Base-by-base conservation (phyloP, 768 basidiomycete species). In the Termitomyces sp. region DNA sequence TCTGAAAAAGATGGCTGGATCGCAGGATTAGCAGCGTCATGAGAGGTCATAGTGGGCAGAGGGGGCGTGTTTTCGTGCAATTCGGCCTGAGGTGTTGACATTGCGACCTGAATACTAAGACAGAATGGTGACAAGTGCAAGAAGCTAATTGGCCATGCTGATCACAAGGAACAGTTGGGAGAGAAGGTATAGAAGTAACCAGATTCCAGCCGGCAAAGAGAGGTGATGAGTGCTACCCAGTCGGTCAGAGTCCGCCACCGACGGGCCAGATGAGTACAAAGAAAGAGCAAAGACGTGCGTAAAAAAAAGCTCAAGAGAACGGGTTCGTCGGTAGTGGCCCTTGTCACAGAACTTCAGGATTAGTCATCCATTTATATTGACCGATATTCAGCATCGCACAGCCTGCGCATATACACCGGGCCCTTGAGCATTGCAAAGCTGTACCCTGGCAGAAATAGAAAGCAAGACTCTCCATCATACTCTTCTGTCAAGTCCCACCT, bases 51-150 rank as follows among this genome's bases (percentile, higher is more conserved):
- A 42, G 51, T 52, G 30, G 60, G 60, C 40, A 65, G 62, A 32
- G 60, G 59, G 53, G 66, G 60, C 45, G 68, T 64, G 48, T 71
- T 67, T 51, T 70, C 70, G 61, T 69, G 62, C 59, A 59, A 53
- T 55, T 53, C 61, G 38, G 59, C 30, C 34, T 63, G 58, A 47
- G 60, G 51, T 45, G 57, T 44, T 42, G 62, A 57, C 62, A 68
- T 68, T 47, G 55, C 65, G 52, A 34, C 42, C 45, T 28, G 51
- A 34, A 47, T 49, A 56, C 43, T 54, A 42, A 58, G 17, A 35
- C 22, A 45, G 28, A 54, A 45, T 35, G 42, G 45, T 10, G 37
- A 43, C 28, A 34, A 40, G 28, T 43, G 28, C 40, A 54, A 44
- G 43, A 53, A 43, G 56, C 43, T 65, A 65, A 54, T 51, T 44